A percentile compares a stretch with the other conserved stretches of the same genome.
phyloP scores from a whole-genome alignment of 163 green algal species.

The Scenedesmus sp. region DNA sequence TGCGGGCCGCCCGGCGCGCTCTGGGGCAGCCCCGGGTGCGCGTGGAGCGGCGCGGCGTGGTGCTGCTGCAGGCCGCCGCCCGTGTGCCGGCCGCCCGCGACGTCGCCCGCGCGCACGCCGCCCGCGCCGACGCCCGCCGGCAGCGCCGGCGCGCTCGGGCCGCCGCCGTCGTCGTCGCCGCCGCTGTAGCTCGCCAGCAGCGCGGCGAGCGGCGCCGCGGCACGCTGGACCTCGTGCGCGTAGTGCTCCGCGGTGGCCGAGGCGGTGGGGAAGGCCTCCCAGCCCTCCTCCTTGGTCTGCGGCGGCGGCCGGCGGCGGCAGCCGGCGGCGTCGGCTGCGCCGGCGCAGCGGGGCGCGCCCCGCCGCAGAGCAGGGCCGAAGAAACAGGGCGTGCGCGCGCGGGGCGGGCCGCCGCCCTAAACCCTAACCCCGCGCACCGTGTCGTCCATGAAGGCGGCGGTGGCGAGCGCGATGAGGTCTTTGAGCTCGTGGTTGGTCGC shows the following conservation, averaged over 20 bases:
- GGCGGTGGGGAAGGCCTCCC: slow-evolving; percentile 67
- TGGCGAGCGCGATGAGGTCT: slow-evolving; percentile 70
- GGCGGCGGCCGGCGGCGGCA: too few species aligned
- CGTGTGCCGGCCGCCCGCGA: not conserved
- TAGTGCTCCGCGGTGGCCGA: slow-evolving; percentile 50
- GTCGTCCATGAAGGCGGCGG: slow-evolving; percentile 52
- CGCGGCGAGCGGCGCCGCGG: slow-evolving; percentile 2
- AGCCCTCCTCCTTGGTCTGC: slow-evolving; percentile 64
- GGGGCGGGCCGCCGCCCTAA: too few species aligned
- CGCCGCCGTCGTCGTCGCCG: not conserved
- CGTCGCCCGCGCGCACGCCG: not conserved
- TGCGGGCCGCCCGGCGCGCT: slow-evolving; percentile 17
- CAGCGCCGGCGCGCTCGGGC: not conserved
- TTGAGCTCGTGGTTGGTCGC: slow-evolving; percentile 68
- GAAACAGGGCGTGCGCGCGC: too few species aligned
- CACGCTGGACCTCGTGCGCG: slow-evolving; percentile 16
- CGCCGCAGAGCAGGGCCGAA: too few species aligned
- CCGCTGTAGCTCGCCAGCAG: slow-evolving; percentile 6
- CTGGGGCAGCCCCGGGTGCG: slow-evolving; percentile 6
- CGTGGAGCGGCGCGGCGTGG: not conserved
- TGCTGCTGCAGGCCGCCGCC: not conserved
- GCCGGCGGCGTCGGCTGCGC: too few species aligned
- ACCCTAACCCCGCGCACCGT: too few species aligned
- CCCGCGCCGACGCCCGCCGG: not conserved
- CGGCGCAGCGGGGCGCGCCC: too few species aligned